Evolutionary conservation across 352 stramenopile species (phyloP).

Genomic region (Ochromonadaceae sp.): DNA sequence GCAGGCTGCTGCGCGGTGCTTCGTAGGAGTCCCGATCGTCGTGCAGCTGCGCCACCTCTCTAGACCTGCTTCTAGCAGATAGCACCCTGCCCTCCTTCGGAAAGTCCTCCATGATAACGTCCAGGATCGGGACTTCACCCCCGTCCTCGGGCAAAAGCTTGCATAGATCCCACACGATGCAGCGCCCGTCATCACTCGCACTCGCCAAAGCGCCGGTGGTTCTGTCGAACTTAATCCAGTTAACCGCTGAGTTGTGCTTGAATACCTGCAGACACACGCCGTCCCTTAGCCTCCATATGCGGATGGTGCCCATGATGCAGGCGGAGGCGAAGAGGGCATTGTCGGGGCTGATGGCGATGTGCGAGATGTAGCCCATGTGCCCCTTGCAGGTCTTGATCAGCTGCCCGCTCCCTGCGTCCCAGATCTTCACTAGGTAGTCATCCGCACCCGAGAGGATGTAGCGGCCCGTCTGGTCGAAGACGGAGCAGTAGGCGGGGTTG

Average conservation of each 20-base stretch:
- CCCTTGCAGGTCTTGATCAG: conserved; percentile 47
- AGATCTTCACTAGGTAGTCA: conserved; percentile 92
- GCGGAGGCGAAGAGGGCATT: conserved; percentile 56
- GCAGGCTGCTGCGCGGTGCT: not conserved
- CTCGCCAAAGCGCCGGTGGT: conserved; percentile 65
- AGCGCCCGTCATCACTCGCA: conserved; percentile 69
- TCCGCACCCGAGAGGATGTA: conserved; percentile 92
- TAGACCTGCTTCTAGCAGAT: too few species aligned
- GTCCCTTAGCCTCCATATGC: conserved; percentile 50
- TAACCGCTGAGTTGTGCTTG: conserved; percentile 56
- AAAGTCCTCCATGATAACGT: too few species aligned
- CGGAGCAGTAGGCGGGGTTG: conserved; percentile 84
- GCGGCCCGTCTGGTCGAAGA: conserved; percentile 80
- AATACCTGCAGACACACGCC: conserved; percentile 48
- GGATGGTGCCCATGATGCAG: conserved; percentile 48
- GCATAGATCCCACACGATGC: conserved; percentile 68
- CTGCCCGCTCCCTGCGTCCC: conserved; percentile 58
- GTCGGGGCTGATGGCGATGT: conserved; percentile 51
- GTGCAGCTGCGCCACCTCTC: not conserved
- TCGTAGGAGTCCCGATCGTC: not conserved
- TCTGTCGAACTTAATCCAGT: conserved; percentile 51
- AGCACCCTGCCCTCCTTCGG: too few species aligned
- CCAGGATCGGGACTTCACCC: too few species aligned
- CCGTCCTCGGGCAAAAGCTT: conserved; percentile 39
- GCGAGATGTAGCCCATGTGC: conserved; percentile 53